Base-by-base conservation (phyloP, 1,139 yeast genomes). In the Kodamaea fungicola region DNA sequence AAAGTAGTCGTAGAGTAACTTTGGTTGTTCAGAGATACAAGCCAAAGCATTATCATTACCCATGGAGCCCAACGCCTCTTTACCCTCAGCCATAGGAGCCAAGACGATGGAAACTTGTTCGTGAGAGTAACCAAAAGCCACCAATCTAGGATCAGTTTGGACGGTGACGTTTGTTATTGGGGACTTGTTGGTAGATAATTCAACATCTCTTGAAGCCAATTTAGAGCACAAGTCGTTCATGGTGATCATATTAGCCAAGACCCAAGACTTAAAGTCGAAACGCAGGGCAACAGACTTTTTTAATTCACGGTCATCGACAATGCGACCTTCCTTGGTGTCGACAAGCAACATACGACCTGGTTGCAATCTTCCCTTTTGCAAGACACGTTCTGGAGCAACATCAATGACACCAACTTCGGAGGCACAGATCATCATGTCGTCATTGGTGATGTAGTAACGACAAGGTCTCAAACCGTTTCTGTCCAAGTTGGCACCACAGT, bases 11-110 rank as follows among this genome's bases (percentile, higher is more conserved):
- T 85, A 92, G 49, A 88, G 71, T 48, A 92, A 70, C 51, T 84
- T 84, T 34, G 98, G 97, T 64, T 89, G 95, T 57, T 87, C 92
- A 33, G 96, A 84, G 49, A 92, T 69, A 66, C 98, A 92, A 2
- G 98, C 97, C 50, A 92, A 74, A n/a, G 97, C 95, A 41, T 92
- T 82, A 59, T 92, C 98, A 59, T 90, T 90, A 74, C 98, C 98
- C 98, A 92, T 92, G 9, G 97, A 89, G 22, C 98, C 97, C 42
- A 92, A 74, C 5, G 97, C 90, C 67, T 92, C 98, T 57, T 89
- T 89, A 44, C 92, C 96, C 51, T 80, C 85, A 31, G 95, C 97
- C 98, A 92, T 92, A 47, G 97, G 97, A 6, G 87, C 95, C 51
- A 92, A 71, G 31, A 92, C 70, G 43, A 87, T 63, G 31, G 88